Percentiles rank a stretch among this genome's conserved stretches.
phyloP scores from a whole-genome alignment of 177 flowering plant species.

The Tripterygium wilfordii region DNA sequence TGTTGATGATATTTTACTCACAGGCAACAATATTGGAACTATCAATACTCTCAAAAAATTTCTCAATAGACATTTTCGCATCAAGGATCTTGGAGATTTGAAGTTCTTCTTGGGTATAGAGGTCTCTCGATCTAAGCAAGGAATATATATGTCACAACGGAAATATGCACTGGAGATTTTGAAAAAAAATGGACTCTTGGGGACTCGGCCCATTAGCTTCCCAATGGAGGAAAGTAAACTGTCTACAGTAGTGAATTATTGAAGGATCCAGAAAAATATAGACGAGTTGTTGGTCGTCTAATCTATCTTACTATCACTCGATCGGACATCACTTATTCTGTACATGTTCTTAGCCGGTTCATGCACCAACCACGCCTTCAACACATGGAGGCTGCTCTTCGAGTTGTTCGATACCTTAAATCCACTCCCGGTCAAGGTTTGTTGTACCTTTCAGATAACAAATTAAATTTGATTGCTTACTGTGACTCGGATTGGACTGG shows the following conservation, averaged over 20 bases:
- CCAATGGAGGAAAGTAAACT: background rate
- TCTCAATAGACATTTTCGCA: background rate
- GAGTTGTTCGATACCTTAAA: conserved; percentile 5
- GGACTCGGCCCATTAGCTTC: background rate
- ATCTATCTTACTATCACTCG: conserved; percentile 8
- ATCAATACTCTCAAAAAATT: background rate
- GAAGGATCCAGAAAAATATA: background rate
- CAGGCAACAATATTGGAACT: background rate
- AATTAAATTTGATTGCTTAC: background rate
- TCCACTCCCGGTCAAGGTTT: conserved; percentile 7
- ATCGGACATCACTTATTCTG: conserved; percentile 1
- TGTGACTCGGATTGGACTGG: conserved; percentile 19
- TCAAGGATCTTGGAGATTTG: conserved; percentile 7
- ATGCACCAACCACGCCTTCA: background rate
- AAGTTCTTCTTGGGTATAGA: conserved; percentile 15
- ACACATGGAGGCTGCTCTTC: conserved; percentile 6
- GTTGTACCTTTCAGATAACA: background rate
- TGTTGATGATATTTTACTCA: conserved; percentile 19
- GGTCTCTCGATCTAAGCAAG: background rate
- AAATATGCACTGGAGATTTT: background rate
- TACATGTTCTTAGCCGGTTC: background rate
- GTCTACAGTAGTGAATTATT: background rate
- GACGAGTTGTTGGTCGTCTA: background rate
- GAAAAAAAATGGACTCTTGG: background rate
- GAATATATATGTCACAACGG: background rate